Base-by-base conservation (phyloP, 345 rosid genomes). In the Eucalyptus decipiens region DNA sequence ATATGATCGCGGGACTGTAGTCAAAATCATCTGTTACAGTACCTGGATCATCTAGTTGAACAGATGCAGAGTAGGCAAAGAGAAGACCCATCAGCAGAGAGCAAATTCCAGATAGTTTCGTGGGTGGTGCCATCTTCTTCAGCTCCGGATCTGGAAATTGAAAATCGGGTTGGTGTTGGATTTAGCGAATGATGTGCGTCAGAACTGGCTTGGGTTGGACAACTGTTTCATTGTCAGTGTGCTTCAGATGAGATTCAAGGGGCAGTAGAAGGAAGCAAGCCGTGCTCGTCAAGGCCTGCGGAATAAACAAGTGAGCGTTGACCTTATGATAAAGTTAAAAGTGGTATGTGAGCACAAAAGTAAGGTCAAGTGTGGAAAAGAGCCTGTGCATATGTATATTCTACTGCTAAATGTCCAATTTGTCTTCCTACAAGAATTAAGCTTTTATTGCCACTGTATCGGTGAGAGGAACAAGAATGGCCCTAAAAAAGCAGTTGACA, bases 1-100 rank as follows among this genome's bases (percentile, higher is more conserved):
- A 85, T 6, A 80, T 34, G 6, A 2, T 14, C 3, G 30, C 28
- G 14, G 30, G 49, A 88, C 54, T 14, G 11, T 3, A 69, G 60
- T 28, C 26, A 37, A 14, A 34, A 52, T 3, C 45, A 40, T 62
- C 23, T 8, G 85, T 28, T 37, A 15, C 5, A 1, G 45, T 95
- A 96, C 96, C 99, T 86, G 92, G 94, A 89, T 98, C 99, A 87
- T 98, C 93, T 87, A 96, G 93, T 88, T 98, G 99, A 86, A 95
- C 96, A 5, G 94, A 95, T 87, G 99, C 96, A 72, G 99, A 95
- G 89, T 91, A 95, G 88, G 95, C 97, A 90, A 95, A 98, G 90
- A 97, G 91, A 60, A 92, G 80, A 37, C 97, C 93, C 98, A 95
- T 95, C 58, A 95, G 90, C 26, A 96, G 90, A 80, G 96, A 96